Evolutionary conservation across 495 filamentous ascomycete genomes (phyloP).

Genomic region (Penicillium simplicissimum): DNA sequence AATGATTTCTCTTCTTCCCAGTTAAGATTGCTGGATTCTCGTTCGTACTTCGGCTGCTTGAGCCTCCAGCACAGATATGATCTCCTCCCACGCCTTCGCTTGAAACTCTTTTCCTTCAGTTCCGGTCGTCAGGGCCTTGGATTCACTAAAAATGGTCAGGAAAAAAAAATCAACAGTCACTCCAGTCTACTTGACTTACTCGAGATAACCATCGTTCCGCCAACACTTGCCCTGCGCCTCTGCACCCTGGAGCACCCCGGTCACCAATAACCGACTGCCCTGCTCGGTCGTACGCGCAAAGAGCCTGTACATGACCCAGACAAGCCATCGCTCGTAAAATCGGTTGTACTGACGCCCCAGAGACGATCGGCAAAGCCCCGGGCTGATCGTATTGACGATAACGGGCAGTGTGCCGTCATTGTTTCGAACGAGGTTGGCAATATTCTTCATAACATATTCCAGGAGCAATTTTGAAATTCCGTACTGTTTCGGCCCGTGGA

Average conservation of each 20-base stretch:
- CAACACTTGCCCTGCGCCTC: constrained; percentile 55
- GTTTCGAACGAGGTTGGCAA: constrained; percentile 34
- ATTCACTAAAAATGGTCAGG: constrained; percentile 34
- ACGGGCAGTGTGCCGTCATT: constrained; percentile 41
- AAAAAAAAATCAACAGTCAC: background rate
- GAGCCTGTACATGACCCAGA: constrained; percentile 40
- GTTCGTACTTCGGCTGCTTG: constrained; percentile 30
- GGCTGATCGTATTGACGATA: constrained; percentile 48
- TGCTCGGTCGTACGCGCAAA: constrained; percentile 52
- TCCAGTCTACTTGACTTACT: constrained; percentile 30
- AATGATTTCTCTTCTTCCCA: background rate
- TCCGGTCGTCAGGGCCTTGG: constrained; percentile 36
- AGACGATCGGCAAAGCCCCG: constrained; percentile 43
- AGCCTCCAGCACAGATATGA: constrained; percentile 32
- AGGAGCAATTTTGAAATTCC: constrained; percentile 50
- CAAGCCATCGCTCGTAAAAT: constrained; percentile 39
- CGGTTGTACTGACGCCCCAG: constrained; percentile 43
- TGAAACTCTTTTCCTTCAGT: constrained; percentile 37
- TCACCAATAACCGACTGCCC: constrained; percentile 53
- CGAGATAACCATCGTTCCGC: constrained; percentile 47
- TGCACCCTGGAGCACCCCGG: constrained; percentile 46
- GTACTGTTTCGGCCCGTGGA: constrained; percentile 43
- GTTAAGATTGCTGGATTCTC: constrained; percentile 5
- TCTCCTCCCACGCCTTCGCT: constrained; percentile 44
- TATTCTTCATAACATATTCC: constrained; percentile 44